Base-by-base conservation (phyloP, 805 yeast species). In the Myxozyma melibiosi region DNA sequence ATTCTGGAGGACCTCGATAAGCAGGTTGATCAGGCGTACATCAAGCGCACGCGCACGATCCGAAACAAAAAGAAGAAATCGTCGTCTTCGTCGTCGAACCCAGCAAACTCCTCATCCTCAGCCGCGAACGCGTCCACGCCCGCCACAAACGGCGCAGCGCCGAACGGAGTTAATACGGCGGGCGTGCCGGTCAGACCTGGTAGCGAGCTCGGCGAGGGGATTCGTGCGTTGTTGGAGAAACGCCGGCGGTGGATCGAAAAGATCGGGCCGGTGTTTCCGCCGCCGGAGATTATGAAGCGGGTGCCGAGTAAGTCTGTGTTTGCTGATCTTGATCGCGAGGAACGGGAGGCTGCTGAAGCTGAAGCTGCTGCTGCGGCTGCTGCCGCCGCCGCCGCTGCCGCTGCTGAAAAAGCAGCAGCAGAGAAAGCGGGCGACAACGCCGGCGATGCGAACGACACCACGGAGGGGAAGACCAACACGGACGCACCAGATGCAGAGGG, bases 11-110 rank as follows among this genome's bases (percentile, higher is more conserved):
- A 94, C 69, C 77, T 94, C 64, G 97, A 94, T 71, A 94, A 92
- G 70, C 99, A 94, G 73, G 91, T 94, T 35, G 99, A 94, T 70
- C 97, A 89, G 71, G 91, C 96, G 20, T 94, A 91, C 69, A 74
- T 87, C 62, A 87, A 90, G 71, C 78, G 97, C 58, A 80, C 87
- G 54, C 83, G 90, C 65, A 89, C 84, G 6, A 84, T 90, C 55
- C 86, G 80, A 67, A 83, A 81, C 68, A 77, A 81, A 64, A 83
- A 83, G 73, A 85, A 84, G 73, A 45, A 45, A 34, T 33, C 40
- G 2, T 20, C 40, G 11, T 33, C 49, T 2, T 14, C 42, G 2
- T 38, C 42, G 1, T 20, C 42, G n/a, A n/a, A 16, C 42, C 49
- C 22, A 20, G 22, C 37, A 22, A n/a, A n/a, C n/a, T n/a, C n/a